Evolutionary conservation across 768 basidiomycete species (phyloP).

Genomic region (Boletus coccyginus): DNA sequence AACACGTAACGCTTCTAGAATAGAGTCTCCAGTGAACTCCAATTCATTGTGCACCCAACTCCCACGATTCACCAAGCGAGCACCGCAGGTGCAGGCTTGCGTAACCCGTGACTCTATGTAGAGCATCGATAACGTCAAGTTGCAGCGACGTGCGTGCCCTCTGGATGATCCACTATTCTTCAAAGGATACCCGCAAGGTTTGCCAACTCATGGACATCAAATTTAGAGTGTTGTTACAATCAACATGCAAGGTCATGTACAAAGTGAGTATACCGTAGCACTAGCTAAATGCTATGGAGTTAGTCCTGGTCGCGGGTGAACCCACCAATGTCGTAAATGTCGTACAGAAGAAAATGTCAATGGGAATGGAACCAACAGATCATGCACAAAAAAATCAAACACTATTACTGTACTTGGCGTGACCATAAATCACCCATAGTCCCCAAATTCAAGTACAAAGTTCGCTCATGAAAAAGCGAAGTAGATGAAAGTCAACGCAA

Average conservation of each 20-base stretch:
- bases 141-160: not conserved
- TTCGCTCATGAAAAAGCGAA: slow-evolving; percentile 19
- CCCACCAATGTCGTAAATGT: slow-evolving; percentile 17
- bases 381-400: slow-evolving; percentile 19
- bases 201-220: not conserved
- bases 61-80: slow-evolving; percentile 5
- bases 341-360: slow-evolving; percentile 11
- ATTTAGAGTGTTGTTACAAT: slow-evolving; percentile 16
- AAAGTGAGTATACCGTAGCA: slow-evolving; percentile 18
- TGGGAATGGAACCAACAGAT: not conserved
- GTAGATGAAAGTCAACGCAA: slow-evolving; percentile 16
- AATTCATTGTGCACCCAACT: not conserved
- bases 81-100: not conserved
- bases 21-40: not conserved
- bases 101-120: not conserved
- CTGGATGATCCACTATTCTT: slow-evolving; percentile 4
- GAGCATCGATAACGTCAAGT: not conserved
- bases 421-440: slow-evolving; percentile 9
- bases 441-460: slow-evolving; percentile 8
- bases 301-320: slow-evolving; percentile 8
- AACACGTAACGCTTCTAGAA: not conserved
- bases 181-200: slow-evolving; percentile 2
- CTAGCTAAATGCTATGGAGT: slow-evolving; percentile 8
- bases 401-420: slow-evolving; percentile 6
- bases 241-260: slow-evolving; percentile 24